Evolutionary conservation across 345 rosid genomes (phyloP).

Genomic region (Gossypium rotundifolium): DNA sequence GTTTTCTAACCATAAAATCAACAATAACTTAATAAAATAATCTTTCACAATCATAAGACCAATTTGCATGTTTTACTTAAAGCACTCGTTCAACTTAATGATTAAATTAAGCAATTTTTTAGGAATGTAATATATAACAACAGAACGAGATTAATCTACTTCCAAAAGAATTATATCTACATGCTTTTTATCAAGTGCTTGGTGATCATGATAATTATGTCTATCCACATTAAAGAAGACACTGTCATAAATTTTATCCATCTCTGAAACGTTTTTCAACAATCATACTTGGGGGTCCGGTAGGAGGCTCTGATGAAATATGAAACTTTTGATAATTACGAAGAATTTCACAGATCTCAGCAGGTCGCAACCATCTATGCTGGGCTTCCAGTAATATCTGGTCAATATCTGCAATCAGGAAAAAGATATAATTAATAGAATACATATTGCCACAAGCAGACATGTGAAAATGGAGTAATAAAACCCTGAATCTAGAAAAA

Average conservation of each 20-base stretch:
- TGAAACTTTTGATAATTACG: slow-evolving; percentile 68
- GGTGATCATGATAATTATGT: background rate
- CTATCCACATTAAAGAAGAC: background rate
- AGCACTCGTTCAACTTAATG: background rate
- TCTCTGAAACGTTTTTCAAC: slow-evolving; percentile 4
- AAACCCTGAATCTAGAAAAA: background rate
- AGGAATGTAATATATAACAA: background rate
- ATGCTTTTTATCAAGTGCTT: background rate
- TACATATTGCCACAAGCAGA: slow-evolving; percentile 2
- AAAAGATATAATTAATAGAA: background rate
- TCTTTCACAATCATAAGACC: background rate
- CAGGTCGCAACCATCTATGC: slow-evolving; percentile 81
- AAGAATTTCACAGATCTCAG: slow-evolving; percentile 93
- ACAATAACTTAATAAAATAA: background rate
- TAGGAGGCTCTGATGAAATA: slow-evolving; percentile 49
- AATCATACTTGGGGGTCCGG: slow-evolving; percentile 64
- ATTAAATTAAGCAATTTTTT: background rate
- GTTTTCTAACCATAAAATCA: background rate
- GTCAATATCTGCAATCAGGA: slow-evolving; percentile 31
- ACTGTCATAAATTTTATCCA: background rate
- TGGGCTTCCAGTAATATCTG: slow-evolving; percentile 25
- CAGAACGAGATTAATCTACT: background rate
- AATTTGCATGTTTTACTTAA: background rate
- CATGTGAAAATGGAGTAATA: background rate
- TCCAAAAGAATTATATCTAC: background rate